These are phyloP conservation scores for Hydnum rufescens DNA, from an alignment of 768 basidiomycete species.

Conservation along the genomic window DNA sequence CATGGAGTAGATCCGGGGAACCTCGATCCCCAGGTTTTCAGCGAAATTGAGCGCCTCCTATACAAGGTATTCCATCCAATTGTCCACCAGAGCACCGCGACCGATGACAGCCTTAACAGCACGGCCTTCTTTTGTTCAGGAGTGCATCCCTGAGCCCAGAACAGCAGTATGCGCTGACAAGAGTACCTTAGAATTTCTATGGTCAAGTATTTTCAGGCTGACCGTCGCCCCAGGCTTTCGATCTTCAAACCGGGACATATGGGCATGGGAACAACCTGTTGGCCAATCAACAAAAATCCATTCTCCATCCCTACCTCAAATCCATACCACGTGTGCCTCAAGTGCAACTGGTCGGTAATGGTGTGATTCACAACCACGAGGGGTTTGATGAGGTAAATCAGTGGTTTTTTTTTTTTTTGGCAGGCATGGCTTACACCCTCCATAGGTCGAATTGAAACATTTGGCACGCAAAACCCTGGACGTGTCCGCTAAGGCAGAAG, in stretches of 20 bases:
- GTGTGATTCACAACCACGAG: slow-evolving; percentile 58
- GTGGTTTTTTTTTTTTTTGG: too few relatives aligned
- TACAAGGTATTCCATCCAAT: slow-evolving; percentile 39
- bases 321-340: slow-evolving; percentile 76
- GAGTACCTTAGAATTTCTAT: slow-evolving; percentile 26
- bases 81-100: neutral
- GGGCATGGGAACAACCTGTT: slow-evolving; percentile 86
- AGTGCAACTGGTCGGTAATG: slow-evolving; percentile 85
- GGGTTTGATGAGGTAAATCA: slow-evolving; percentile 37
- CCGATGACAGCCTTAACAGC: slow-evolving; percentile 22
- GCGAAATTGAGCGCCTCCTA: slow-evolving; percentile 46
- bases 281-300: slow-evolving; percentile 47
- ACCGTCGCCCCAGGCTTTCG: too few relatives aligned
- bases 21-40: slow-evolving; percentile 39
- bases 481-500: slow-evolving; percentile 49
- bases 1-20: slow-evolving; percentile 48
- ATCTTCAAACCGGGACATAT: slow-evolving; percentile 41
- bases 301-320: slow-evolving; percentile 78
- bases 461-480: slow-evolving; percentile 76
- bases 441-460: slow-evolving; percentile 53
- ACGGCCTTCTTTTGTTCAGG: slow-evolving; percentile 57
- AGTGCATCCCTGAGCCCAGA: slow-evolving; percentile 49
- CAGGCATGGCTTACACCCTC: neutral
- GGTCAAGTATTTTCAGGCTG: too few relatives aligned
- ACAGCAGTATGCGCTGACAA: slow-evolving; percentile 69